Percentiles rank a stretch among this genome's conserved stretches.
Evolutionary conservation across 1,139 yeast genomes (phyloP).

Genomic region (Geotrichum phurueaensis): DNA sequence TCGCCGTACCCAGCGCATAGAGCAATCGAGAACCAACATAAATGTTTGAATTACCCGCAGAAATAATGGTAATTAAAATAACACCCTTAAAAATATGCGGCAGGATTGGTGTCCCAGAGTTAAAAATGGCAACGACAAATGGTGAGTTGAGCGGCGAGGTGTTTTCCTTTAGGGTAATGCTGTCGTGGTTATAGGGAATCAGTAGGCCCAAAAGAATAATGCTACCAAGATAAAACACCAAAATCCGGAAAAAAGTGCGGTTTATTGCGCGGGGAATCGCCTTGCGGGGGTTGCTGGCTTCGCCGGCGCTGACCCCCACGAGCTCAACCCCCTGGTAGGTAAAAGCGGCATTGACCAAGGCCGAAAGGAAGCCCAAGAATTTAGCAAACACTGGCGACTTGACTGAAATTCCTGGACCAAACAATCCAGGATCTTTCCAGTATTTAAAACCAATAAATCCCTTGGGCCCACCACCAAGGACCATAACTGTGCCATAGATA

Average conservation of each 20-base stretch:
- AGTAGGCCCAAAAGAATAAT: constrained; percentile 58
- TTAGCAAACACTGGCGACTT: constrained; percentile 43
- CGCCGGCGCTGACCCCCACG: constrained; percentile 69
- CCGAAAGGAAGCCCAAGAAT: constrained; percentile 51
- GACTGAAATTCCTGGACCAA: constrained; percentile 48
- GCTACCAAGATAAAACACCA: constrained; percentile 60
- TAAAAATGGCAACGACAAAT: constrained; percentile 56
- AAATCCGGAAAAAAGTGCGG: constrained; percentile 69
- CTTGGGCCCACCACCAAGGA: constrained; percentile 62
- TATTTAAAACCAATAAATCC: constrained; percentile 74
- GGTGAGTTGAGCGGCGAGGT: constrained; percentile 68
- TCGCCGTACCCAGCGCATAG: constrained; percentile 57
- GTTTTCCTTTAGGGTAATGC: constrained; percentile 39
- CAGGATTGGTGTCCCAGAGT: constrained; percentile 56
- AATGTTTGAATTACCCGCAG: constrained; percentile 75
- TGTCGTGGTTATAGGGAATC: constrained; percentile 56
- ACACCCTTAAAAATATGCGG: constrained; percentile 67
- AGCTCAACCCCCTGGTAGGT: constrained; percentile 76
- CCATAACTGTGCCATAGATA: constrained; percentile 60
- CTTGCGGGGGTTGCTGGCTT: constrained; percentile 67
- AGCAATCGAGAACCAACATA: constrained; percentile 72
- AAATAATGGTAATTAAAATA: constrained; percentile 58
- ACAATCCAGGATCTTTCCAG: constrained; percentile 63
- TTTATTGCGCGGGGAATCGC: constrained; percentile 73
- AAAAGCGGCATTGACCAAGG: constrained; percentile 62